phyloP scores from a whole-genome alignment of 352 stramenopile genomes.

The Globisporangium cylindrosporum region DNA sequence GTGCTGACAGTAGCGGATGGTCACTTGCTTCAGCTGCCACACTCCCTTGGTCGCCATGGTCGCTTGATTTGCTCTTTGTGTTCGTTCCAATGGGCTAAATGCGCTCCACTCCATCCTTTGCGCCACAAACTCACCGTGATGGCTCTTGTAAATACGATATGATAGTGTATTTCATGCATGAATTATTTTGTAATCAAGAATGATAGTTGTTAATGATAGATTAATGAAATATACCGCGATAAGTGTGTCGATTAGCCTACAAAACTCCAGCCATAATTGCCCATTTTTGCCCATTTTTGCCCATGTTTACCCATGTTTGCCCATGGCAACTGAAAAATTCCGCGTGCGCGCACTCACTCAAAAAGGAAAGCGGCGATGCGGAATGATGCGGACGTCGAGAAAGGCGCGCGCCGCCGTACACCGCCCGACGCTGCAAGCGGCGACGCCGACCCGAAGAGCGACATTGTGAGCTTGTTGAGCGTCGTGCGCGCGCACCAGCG shows the following conservation, averaged over 20 bases:
- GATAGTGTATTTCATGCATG: too few species aligned
- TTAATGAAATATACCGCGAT: too few species aligned
- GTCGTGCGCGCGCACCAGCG: conserved; percentile 44
- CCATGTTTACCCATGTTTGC: too few species aligned
- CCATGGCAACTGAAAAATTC: background rate
- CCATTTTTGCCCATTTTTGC: too few species aligned
- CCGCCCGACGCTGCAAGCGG: background rate
- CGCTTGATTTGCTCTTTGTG: conserved; percentile 6
- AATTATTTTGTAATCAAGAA: too few species aligned
- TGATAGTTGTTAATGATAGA: too few species aligned
- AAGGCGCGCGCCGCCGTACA: background rate
- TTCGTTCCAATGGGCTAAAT: background rate
- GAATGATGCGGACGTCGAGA: conserved; percentile 10
- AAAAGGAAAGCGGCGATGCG: conserved; percentile 15
- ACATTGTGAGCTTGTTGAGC: conserved; percentile 43
- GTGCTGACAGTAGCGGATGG: conserved; percentile 81
- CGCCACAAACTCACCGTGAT: too few species aligned
- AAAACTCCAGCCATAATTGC: too few species aligned
- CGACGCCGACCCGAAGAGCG: conserved; percentile 41
- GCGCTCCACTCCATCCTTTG: conserved; percentile 10
- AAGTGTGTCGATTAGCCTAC: too few species aligned
- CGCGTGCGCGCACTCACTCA: background rate
- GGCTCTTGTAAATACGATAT: too few species aligned
- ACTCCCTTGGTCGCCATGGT: conserved; percentile 72
- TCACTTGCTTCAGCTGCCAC: conserved; percentile 79